Evolutionary conservation across 208 protist species (phyloP), one percentile per base, ranked within the genome.

Genomic region (Crithidia expoeki): DNA sequence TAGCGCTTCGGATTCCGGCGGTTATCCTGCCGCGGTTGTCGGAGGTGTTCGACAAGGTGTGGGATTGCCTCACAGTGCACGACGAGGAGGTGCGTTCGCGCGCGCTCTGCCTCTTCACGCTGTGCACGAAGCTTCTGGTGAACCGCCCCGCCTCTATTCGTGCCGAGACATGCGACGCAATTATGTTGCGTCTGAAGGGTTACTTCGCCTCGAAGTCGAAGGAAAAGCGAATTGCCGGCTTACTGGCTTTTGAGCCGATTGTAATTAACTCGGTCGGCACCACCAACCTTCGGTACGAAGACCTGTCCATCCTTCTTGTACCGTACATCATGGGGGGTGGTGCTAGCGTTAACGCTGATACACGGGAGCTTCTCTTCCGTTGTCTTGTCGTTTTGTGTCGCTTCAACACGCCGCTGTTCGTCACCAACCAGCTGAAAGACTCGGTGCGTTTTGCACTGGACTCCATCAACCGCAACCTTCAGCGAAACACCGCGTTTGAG

Each of bases 241-340:
- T 96, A 25, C 64, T 96, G 6, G 90, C 86, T 1, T 96, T 96
- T 74, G 81, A 96, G 69, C 86, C 90, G n/a, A 85, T 96, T 23
- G 83, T 92, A 10, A 91, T 85, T 66, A 91, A 84, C 72, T 88
- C 84, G 28, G 79, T 81, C 12, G 84, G 81, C 32, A 66, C 63
- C 23, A 72, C 75, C 28, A 65, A 67, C 47, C 66, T 88, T 21
- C 72, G 66, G 11, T 94, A 94, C 72, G 88, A 96, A 59, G 80
- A 90, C 60, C 69, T 96, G 4, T 88, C 87, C 11, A 76, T 80
- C n/a, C 76, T 96, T 59, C 75, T 96, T 11, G 73, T 81, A 4
- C 91, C 91, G 5, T 94, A 85, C 72, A 67, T 95, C 16, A 75
- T 88, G 30, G 80, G 67, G n/a, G 71, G 69, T 25, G 81, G 73